phyloP scores from a whole-genome alignment of 2,329 filamentous ascomycete species.

The Aspergillus bombycis region DNA sequence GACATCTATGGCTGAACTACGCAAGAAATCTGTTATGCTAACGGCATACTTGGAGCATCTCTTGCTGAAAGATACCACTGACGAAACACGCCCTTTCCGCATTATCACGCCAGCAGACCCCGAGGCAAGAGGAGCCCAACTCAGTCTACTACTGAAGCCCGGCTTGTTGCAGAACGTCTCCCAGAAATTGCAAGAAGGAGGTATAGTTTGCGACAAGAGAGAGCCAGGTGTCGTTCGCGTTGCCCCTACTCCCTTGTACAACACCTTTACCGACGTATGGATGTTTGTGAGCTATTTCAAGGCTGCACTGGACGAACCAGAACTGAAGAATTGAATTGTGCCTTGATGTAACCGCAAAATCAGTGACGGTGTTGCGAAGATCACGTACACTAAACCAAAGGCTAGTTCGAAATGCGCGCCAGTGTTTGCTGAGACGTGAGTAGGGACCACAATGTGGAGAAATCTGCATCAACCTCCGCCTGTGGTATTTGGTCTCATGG shows the following conservation, averaged over 20 bases:
- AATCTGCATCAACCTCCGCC: neutral
- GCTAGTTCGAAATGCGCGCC: neutral
- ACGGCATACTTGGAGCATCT: conserved; percentile 76
- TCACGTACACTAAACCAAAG: neutral
- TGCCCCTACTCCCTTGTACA: conserved; percentile 81
- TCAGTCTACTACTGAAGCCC: conserved; percentile 71
- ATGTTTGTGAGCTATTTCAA: conserved; percentile 51
- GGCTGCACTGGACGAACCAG: conserved; percentile 27
- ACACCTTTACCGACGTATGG: conserved; percentile 73
- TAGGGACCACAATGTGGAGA: neutral
- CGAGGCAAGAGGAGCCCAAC: conserved; percentile 70
- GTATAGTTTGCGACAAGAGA: conserved; percentile 78
- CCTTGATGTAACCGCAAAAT: neutral
- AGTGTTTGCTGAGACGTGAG: neutral
- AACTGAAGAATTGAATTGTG: neutral
- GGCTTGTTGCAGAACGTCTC: conserved; percentile 72
- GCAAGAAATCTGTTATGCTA: conserved; percentile 70
- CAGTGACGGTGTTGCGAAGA: neutral
- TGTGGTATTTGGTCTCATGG: neutral
- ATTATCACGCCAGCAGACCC: conserved; percentile 72
- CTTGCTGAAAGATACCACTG: conserved; percentile 48
- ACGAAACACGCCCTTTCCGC: conserved; percentile 50
- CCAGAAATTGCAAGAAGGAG: conserved; percentile 65
- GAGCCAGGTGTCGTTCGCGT: conserved; percentile 82
- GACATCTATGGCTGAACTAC: conserved; percentile 68